A percentile compares a stretch with the other conserved stretches of the same genome.
Evolutionary conservation across 140 eudicot genomes (phyloP).

Genomic region (Flaveria floridana): DNA sequence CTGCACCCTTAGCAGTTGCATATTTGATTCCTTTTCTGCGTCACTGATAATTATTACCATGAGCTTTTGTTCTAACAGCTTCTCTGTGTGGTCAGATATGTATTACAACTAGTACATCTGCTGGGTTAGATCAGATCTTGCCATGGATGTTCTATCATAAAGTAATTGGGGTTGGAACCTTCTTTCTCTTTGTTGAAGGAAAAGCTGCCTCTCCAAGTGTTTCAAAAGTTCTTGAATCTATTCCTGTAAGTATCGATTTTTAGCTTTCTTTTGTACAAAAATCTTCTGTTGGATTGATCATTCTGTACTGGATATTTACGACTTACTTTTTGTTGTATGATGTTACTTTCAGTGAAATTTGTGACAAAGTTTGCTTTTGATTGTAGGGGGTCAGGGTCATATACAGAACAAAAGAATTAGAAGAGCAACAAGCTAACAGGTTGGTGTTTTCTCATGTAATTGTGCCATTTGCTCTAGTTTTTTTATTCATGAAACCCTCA

Average conservation of each 20-base stretch:
- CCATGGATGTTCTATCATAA: conserved; percentile 33
- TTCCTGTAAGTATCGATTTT: conserved; percentile 54
- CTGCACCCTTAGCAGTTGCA: background rate
- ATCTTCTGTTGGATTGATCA: background rate
- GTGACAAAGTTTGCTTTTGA: conserved; percentile 13
- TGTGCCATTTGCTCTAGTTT: background rate
- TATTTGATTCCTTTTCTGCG: conserved; percentile 6
- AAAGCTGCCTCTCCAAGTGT: conserved; percentile 91
- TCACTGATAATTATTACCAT: conserved; percentile 5
- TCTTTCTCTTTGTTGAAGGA: conserved; percentile 92
- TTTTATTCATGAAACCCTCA: background rate
- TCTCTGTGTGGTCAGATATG: conserved; percentile 57
- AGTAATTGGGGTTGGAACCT: conserved; percentile 65
- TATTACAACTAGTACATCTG: conserved; percentile 88
- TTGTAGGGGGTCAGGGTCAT: conserved; percentile 83
- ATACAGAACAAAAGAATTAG: conserved; percentile 91
- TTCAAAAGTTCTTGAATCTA: conserved; percentile 84
- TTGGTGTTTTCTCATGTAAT: conserved; percentile 31
- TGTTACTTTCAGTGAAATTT: background rate
- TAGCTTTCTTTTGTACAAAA: conserved; percentile 11
- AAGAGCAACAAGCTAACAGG: conserved; percentile 94
- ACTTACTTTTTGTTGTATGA: conserved; percentile 10
- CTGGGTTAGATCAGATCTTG: conserved; percentile 43
- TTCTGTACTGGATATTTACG: background rate
- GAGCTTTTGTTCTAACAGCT: background rate